Percentiles rank a stretch among this genome's conserved stretches.
Evolutionary conservation across 2,329 filamentous ascomycete genomes (phyloP).

Genomic region (Samsoniella hepiali): DNA sequence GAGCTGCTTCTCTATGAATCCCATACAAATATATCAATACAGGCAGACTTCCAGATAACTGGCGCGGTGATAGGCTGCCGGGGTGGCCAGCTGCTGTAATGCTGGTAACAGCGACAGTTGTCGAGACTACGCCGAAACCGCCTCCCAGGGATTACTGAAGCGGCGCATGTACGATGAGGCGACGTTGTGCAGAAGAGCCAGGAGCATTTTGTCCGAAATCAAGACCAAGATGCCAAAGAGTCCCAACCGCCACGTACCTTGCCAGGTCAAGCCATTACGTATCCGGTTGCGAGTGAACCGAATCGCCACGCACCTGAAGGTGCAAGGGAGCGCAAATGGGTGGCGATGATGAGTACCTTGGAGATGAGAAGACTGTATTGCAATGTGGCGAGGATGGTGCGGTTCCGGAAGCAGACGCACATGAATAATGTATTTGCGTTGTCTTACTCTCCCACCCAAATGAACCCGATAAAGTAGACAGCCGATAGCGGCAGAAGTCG

Average conservation of each 20-base stretch:
- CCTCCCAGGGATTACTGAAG: slow-evolving; percentile 57
- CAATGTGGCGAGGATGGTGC: slow-evolving; percentile 73
- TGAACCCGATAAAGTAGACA: slow-evolving; percentile 60
- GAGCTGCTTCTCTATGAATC: background rate
- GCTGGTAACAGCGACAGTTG: slow-evolving; percentile 74
- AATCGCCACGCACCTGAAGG: slow-evolving; percentile 71
- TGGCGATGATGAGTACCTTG: slow-evolving; percentile 67
- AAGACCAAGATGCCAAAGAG: background rate
- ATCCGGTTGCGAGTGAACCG: slow-evolving; percentile 25
- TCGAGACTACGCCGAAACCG: slow-evolving; percentile 78
- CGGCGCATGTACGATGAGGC: background rate
- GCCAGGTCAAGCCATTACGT: background rate
- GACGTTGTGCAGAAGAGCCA: background rate
- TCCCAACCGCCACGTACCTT: background rate
- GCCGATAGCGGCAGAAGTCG: slow-evolving; percentile 63
- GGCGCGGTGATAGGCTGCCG: slow-evolving; percentile 86
- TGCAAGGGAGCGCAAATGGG: slow-evolving; percentile 81
- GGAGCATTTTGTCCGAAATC: background rate
- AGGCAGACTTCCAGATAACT: slow-evolving; percentile 57
- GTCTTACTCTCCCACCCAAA: slow-evolving; percentile 68
- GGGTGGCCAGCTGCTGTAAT: slow-evolving; percentile 78
- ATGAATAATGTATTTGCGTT: slow-evolving; percentile 73
- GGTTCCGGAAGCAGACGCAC: slow-evolving; percentile 69
- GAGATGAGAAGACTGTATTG: slow-evolving; percentile 71
- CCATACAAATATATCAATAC: background rate